Base-by-base conservation (phyloP, 768 basidiomycete genomes). In the Dictyophora rubrovolvata region DNA sequence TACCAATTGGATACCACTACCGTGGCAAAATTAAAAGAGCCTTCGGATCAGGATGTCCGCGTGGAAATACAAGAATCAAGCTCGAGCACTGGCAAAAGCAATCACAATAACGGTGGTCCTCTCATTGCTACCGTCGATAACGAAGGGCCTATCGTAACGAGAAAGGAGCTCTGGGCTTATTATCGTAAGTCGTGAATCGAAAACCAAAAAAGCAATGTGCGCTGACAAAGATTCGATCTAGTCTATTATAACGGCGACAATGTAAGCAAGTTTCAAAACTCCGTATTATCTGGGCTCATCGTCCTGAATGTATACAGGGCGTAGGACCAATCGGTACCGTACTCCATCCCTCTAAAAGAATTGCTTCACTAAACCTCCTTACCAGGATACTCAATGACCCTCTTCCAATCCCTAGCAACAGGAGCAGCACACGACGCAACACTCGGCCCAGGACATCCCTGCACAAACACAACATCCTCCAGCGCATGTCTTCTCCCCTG, bases 191-290 rank as follows among this genome's bases (percentile, higher is more conserved):
- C 11, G 42, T 36, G 10, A 37, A 4, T 8, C 22, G 14, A 23
- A 60, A 42, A 17, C 5, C 14, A n/a, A 2, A 7, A 28, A 7
- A 33, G 36, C 16, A 49, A 33, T 54, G 52, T 28, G 17, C 23
- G 14, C 23, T 42, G 17, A 34, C 55, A 18, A 34, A 47, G 11
- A 17, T 10, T 21, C 18, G 1, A 11, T 20, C 50, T 55, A 90
- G 88, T 89, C 59, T 89, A 89, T 66, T 87, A 84, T 70, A 91
- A 89, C 60, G 88, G 87, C 55, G 82, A 89, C 62, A 89, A 87
- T 69, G 86, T 86, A 63, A n/a, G 77, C 62, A 16, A 18, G 16
- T 28, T 16, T 57, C 18, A 28, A 28, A 28, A 28, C 7, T 28
- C 55, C 51, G 28, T 53, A 2, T 37, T 20, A 18, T 42, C 23